Conservation (phyloP, 192 early-diverging fungal genomes). For the Phycomyces blakesleeanus region DNA sequence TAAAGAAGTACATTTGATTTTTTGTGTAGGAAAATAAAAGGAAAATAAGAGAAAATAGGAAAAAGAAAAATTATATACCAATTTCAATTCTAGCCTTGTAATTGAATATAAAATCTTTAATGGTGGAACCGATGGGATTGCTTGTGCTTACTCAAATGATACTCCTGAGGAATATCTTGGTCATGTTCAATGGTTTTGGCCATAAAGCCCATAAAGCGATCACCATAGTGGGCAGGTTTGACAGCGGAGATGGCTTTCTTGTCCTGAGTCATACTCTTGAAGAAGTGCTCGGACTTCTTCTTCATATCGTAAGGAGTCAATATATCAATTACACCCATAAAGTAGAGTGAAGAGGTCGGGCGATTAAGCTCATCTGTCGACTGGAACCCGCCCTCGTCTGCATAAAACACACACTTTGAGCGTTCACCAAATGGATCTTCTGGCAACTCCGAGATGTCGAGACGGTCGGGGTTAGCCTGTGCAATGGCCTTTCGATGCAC, state of each 20-base stretch:
- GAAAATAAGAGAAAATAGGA: conserved; percentile 2
- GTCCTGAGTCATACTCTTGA: conserved; percentile 81
- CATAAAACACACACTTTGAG: conserved; percentile 80
- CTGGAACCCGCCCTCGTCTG: conserved; percentile 86
- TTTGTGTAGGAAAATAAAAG: neutral
- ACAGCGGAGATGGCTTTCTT: conserved; percentile 80
- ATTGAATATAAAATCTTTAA: neutral
- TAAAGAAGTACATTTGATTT: no score
- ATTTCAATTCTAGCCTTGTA: conserved; percentile 3
- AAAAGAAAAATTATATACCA: neutral
- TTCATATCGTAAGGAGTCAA: conserved; percentile 88
- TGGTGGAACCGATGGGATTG: neutral
- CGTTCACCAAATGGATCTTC: conserved; percentile 52
- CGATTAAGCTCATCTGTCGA: conserved; percentile 74
- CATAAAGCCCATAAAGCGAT: conserved; percentile 91
- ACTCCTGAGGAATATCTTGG: conserved; percentile 43
- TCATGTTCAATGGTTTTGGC: conserved; percentile 53
- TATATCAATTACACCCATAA: conserved; percentile 97
- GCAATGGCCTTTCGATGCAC: conserved; percentile 52
- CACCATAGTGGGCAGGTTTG: conserved; percentile 81
- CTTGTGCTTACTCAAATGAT: conserved; percentile 7
- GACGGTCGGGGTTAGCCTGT: conserved; percentile 52
- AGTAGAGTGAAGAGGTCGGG: conserved; percentile 76
- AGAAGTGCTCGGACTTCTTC: conserved; percentile 88
- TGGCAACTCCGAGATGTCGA: conserved; percentile 61